Conservation (phyloP, 2,329 filamentous ascomycete species). For the Aspergillus fijiensis region DNA sequence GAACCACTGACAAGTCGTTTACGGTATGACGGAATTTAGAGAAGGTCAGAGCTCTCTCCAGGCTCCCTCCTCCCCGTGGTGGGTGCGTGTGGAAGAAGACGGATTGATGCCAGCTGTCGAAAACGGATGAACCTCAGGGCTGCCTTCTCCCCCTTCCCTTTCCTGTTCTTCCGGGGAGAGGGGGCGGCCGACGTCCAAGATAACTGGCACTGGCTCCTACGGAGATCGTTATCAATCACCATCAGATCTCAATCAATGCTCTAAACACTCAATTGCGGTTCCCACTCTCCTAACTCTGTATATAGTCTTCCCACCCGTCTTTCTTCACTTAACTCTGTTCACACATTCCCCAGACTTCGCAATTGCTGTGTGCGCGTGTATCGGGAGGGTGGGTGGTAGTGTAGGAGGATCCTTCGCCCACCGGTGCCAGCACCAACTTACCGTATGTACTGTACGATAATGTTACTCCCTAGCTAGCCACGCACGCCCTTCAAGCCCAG, state of each 20-base stretch:
- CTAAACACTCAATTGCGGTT: not conserved
- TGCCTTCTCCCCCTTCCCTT: constrained; percentile 7
- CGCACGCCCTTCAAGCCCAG: not conserved
- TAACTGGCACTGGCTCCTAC: not conserved
- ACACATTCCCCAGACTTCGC: too few species aligned
- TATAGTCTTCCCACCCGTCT: too few species aligned
- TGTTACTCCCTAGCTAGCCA: not conserved
- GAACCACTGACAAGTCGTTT: not conserved
- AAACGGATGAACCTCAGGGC: not conserved
- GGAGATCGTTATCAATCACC: not conserved
- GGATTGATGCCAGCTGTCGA: constrained; percentile 9
- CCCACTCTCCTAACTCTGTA: too few species aligned
- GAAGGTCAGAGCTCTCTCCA: constrained; percentile 1
- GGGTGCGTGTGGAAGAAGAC: not conserved
- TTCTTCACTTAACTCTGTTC: too few species aligned
- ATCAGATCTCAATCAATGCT: not conserved
- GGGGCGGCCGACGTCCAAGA: not conserved
- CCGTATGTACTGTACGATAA: not conserved
- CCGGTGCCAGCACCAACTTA: not conserved
- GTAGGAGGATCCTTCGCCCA: too few species aligned
- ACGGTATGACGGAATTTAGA: not conserved
- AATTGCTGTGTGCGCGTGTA: too few species aligned
- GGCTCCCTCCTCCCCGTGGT: not conserved
- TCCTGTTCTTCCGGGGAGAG: not conserved
- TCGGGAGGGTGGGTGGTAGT: too few species aligned